Percentiles rank a stretch among this genome's conserved stretches.
These are phyloP conservation scores for Rhizopogon vinicolor DNA, from an alignment of 768 basidiomycete genomes.

Conservation along the genomic window DNA sequence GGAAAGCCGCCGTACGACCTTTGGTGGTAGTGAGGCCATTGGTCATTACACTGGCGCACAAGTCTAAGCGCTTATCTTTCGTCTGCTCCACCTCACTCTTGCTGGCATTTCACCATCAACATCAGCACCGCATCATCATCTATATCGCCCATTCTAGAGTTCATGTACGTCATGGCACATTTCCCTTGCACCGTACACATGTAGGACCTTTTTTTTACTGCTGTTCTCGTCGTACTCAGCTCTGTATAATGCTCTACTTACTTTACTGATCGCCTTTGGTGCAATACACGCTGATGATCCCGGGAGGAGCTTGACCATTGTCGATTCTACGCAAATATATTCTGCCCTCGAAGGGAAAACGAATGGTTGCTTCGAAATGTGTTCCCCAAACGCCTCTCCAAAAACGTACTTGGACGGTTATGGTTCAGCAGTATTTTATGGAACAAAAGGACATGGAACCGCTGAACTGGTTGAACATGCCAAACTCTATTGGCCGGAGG, in stretches of 20 bases:
- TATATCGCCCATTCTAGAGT: background rate
- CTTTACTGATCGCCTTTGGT: background rate
- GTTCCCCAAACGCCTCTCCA: no score
- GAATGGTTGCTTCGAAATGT: no score
- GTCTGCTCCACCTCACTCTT: background rate
- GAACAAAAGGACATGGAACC: no score
- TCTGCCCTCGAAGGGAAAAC: no score
- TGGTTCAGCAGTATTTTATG: no score
- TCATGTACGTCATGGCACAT: background rate
- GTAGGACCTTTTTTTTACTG: background rate
- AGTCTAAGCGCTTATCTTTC: slow-evolving; percentile 4
- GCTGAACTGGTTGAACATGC: no score
- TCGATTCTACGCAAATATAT: no score
- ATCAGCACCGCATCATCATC: background rate
- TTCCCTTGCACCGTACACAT: background rate
- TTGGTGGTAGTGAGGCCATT: slow-evolving; percentile 21
- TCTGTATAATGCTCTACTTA: background rate
- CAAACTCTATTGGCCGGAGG: no score
- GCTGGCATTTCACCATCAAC: background rate
- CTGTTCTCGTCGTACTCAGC: background rate
- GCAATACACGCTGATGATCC: background rate
- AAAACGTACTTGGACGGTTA: no score
- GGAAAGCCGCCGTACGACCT: slow-evolving; percentile 17
- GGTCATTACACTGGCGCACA: slow-evolving; percentile 15
- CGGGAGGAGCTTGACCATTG: no score